phyloP scores from a whole-genome alignment of 2,329 filamentous ascomycete genomes.

The Colletotrichum sp. region DNA sequence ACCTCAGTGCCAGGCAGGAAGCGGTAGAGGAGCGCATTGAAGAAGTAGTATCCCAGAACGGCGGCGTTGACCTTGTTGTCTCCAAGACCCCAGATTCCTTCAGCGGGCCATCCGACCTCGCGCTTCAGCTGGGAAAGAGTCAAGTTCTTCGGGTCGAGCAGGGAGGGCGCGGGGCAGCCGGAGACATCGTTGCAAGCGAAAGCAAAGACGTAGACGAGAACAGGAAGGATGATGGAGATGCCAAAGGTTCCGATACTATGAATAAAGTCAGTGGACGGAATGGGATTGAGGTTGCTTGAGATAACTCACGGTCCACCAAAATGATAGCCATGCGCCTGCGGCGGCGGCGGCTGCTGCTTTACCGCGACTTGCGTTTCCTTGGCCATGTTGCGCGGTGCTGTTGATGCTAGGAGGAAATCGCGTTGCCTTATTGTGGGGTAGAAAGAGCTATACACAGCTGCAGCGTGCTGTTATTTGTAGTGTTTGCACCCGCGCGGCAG shows the following conservation, averaged over 20 bases:
- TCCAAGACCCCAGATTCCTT: constrained; percentile 73
- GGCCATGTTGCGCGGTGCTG: constrained; percentile 31
- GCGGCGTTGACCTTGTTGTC: constrained; percentile 74
- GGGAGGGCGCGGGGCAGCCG: constrained; percentile 86
- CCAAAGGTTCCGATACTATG: constrained; percentile 64
- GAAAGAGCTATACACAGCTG: not conserved
- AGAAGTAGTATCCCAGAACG: constrained; percentile 77
- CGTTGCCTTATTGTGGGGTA: not conserved
- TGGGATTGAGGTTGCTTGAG: fast-evolving
- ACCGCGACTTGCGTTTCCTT: constrained; percentile 31
- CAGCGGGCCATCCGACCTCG: constrained; percentile 81
- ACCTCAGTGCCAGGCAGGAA: constrained; percentile 76
- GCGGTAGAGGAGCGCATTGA: constrained; percentile 77
- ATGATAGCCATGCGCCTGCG: constrained; percentile 49
- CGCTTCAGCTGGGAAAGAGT: constrained; percentile 75
- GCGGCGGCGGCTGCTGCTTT: constrained; percentile 26
- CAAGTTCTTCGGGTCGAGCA: constrained; percentile 75
- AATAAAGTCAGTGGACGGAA: not conserved
- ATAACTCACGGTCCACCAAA: constrained; percentile 56
- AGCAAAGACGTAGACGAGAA: constrained; percentile 78
- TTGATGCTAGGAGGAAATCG: not conserved
- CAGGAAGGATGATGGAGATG: constrained; percentile 81
- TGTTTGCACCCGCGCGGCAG: not conserved
- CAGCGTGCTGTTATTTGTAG: not conserved
- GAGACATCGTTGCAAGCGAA: constrained; percentile 93